Percentiles rank a stretch among this genome's conserved stretches.
Conservation (phyloP, 2,329 filamentous ascomycete species). For the Malbranchea cinnamomea region DNA sequence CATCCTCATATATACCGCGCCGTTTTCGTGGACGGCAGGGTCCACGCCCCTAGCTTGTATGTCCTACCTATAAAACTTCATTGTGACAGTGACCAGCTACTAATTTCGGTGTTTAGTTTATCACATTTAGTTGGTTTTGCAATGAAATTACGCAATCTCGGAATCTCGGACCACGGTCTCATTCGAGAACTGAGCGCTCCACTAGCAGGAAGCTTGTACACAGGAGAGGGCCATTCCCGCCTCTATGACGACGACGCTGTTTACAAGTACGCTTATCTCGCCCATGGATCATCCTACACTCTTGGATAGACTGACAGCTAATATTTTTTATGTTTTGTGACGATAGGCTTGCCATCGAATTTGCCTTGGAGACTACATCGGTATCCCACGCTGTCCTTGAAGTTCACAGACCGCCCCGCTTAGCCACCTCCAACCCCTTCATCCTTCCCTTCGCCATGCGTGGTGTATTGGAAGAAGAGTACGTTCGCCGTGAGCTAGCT, state of each 20-base stretch:
- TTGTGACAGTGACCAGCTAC: neutral
- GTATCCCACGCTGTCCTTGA: conserved; percentile 35
- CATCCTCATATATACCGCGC: conserved; percentile 91
- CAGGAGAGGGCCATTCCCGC: conserved; percentile 82
- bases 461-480: conserved; percentile 78
- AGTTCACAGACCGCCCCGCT: conserved; percentile 27
- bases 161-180: conserved; percentile 81
- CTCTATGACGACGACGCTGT: conserved; percentile 82
- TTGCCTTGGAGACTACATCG: conserved; percentile 55
- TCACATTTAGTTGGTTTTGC: conserved; percentile 86
- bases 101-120: conserved; percentile 34
- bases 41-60: conserved; percentile 82
- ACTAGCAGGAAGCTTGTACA: conserved; percentile 79
- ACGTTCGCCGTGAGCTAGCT: conserved; percentile 67
- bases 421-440: conserved; percentile 55
- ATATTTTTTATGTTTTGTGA: conserved; percentile 6
- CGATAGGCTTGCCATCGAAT: conserved; percentile 49
- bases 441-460: conserved; percentile 92
- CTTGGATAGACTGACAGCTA: conserved; percentile 1
- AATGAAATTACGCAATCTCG: conserved; percentile 84
- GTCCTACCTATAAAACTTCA: conserved; percentile 12
- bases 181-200: conserved; percentile 80
- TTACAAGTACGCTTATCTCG: conserved; percentile 45
- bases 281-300: neutral
- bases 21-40: conserved; percentile 86